Percentiles rank a stretch among this genome's conserved stretches.
Evolutionary conservation across 306 rosid species (phyloP).

Genomic region (Prunus armeniaca): DNA sequence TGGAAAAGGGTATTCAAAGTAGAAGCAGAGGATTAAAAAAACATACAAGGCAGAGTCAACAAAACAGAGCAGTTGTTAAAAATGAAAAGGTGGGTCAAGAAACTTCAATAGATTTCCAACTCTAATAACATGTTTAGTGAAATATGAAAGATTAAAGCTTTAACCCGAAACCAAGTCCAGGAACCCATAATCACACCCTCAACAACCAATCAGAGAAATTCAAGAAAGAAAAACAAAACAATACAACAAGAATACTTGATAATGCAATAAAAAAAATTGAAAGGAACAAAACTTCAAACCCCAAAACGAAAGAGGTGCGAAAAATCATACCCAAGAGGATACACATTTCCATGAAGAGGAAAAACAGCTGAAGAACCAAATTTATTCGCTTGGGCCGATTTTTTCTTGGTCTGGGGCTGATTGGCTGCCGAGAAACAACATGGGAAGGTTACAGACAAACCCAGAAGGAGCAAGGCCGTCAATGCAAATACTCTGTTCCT

Average conservation of each 20-base stretch:
- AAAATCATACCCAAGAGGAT: constrained; percentile 68
- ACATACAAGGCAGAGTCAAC: too few species aligned
- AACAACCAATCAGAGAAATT: background rate
- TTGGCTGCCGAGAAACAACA: constrained; percentile 34
- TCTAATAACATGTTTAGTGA: background rate
- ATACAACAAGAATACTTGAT: background rate
- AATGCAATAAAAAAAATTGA: background rate
- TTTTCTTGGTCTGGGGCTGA: constrained; percentile 17
- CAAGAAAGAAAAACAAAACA: background rate
- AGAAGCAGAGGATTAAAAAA: background rate
- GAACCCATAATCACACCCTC: background rate
- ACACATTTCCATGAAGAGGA: constrained; percentile 60
- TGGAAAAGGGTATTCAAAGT: background rate
- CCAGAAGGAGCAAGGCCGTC: constrained; percentile 19
- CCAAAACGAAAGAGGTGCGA: background rate
- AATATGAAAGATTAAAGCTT: background rate
- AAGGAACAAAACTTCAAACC: background rate
- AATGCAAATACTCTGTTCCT: constrained; percentile 14
- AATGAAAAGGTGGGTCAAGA: background rate
- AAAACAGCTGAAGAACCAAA: constrained; percentile 36
- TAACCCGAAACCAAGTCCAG: background rate
- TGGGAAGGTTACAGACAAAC: constrained; percentile 30
- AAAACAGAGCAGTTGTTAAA: background rate
- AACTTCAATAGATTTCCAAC: background rate
- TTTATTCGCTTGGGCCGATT: background rate